phyloP scores from a whole-genome alignment of 441 rosid genomes.

The Populus hybrid region DNA sequence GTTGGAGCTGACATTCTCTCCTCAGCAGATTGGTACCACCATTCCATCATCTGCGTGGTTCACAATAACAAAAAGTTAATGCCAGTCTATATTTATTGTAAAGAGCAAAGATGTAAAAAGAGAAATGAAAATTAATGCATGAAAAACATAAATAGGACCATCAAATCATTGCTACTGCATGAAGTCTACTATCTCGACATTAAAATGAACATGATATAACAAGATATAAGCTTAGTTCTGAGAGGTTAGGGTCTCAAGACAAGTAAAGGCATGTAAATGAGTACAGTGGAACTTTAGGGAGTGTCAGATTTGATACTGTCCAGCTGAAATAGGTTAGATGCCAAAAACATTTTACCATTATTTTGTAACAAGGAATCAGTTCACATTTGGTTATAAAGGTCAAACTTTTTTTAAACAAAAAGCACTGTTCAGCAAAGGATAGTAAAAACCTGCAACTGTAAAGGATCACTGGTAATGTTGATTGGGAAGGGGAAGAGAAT shows the following conservation, averaged over 20 bases:
- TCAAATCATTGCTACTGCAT: not conserved
- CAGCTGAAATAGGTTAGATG: not conserved
- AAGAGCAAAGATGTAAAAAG: not conserved
- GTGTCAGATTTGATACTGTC: not conserved
- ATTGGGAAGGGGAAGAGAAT: not conserved
- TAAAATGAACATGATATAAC: not conserved
- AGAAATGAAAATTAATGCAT: not conserved
- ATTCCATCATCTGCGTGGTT: constrained; percentile 86
- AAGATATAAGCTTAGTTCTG: not conserved
- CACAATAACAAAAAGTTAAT: not conserved
- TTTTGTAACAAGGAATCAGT: not conserved
- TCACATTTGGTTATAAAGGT: not conserved
- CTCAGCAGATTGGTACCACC: constrained; percentile 99
- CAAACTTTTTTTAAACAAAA: not conserved
- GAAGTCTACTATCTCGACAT: not conserved
- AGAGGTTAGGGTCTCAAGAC: not conserved
- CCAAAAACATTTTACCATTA: not conserved
- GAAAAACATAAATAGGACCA: not conserved
- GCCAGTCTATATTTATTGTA: not conserved
- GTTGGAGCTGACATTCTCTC: constrained; percentile 99
- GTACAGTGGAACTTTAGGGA: not conserved
- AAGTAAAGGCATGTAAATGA: not conserved
- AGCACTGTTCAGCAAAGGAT: not conserved
- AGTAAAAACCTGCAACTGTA: not conserved
- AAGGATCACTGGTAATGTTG: not conserved